phyloP scores from a whole-genome alignment of 805 yeast species.

The Kuraishia capsulata region DNA sequence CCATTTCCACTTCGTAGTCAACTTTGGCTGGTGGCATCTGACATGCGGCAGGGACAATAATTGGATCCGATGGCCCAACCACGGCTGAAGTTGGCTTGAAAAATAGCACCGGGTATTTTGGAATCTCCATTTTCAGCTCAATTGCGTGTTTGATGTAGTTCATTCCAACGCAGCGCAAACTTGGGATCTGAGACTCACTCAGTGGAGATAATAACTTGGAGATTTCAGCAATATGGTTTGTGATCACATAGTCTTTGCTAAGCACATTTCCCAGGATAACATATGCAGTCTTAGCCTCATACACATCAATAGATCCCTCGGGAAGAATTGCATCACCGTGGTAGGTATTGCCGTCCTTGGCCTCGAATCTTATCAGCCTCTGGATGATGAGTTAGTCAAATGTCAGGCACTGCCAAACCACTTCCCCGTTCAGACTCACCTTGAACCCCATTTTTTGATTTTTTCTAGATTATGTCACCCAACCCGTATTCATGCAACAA shows the following conservation, averaged over 20 bases:
- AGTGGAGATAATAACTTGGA: slow-evolving; percentile 31
- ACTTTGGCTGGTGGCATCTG: slow-evolving; percentile 21
- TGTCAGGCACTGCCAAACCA: neutral
- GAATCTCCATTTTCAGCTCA: slow-evolving; percentile 15
- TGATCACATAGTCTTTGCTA: slow-evolving; percentile 24
- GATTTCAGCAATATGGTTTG: slow-evolving; percentile 25
- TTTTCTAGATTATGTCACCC: too few species aligned
- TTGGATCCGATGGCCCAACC: slow-evolving; percentile 2
- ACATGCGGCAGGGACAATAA: slow-evolving; percentile 29
- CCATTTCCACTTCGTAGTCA: slow-evolving; percentile 49
- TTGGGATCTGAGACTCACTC: slow-evolving; percentile 22
- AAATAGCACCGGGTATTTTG: neutral
- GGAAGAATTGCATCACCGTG: slow-evolving; percentile 40
- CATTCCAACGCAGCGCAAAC: slow-evolving; percentile 41
- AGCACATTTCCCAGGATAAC: slow-evolving; percentile 40
- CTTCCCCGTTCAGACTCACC: neutral
- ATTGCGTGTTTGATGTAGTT: slow-evolving; percentile 35
- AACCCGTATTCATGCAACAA: too few species aligned
- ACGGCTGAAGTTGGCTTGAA: neutral
- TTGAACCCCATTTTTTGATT: neutral
- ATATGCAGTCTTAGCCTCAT: slow-evolving; percentile 28
- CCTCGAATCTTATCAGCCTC: slow-evolving; percentile 34
- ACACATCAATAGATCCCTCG: slow-evolving; percentile 23
- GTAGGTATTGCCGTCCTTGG: slow-evolving; percentile 31
- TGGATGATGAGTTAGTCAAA: neutral